Base-by-base conservation (phyloP, 208 protist species). In the Trypanosoma vivax region DNA sequence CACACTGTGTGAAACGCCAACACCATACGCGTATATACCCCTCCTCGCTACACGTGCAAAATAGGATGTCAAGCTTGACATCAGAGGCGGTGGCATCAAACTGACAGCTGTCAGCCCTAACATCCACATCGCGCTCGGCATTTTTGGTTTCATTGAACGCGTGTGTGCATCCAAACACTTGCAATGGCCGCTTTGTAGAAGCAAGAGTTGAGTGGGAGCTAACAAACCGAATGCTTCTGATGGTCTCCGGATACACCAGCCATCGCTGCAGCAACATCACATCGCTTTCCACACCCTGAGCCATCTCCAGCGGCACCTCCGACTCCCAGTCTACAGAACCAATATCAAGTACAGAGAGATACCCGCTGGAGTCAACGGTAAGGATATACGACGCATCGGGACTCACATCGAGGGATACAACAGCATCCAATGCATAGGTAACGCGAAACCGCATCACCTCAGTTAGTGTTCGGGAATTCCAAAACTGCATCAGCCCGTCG, bases 401-500 rank as follows among this genome's bases (percentile, higher is more conserved):
- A n/a, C 34, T 77, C 40, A 70, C 60, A 28, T 62, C 60, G 24
- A 84, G 59, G 28, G 68, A 59, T 13, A 80, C 87, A 33, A 92
- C 64, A 11, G 80, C 67, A 11, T 88, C 80, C 5, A 67, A 34
- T 5, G 65, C 34, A 33, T 76, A 62, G 0, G 83, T 86, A 16
- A 62, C 75, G 27, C 70, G 62, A 54, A 76, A 88, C 19, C 81
- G 79, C 64, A 83, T 62, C 34, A 87, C 50, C 64, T 94, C 86
- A 11, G 50, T 58, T 38, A 58, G 46, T 13, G 60, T 70, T 11
- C 66, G 61, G 16, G 77, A 38, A 42, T 90, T 79, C 87, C 87
- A 94, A 52, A 94, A 66, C 70, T 94, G 87, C 34, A 94, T 23
- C 3, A 88, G 40, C 1, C 87, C 87, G 34, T 85, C 75, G 61